Evolutionary conservation across 2,329 filamentous ascomycete genomes (phyloP), one percentile per base, ranked within the genome.

Genomic region (Fusarium staphyleae): DNA sequence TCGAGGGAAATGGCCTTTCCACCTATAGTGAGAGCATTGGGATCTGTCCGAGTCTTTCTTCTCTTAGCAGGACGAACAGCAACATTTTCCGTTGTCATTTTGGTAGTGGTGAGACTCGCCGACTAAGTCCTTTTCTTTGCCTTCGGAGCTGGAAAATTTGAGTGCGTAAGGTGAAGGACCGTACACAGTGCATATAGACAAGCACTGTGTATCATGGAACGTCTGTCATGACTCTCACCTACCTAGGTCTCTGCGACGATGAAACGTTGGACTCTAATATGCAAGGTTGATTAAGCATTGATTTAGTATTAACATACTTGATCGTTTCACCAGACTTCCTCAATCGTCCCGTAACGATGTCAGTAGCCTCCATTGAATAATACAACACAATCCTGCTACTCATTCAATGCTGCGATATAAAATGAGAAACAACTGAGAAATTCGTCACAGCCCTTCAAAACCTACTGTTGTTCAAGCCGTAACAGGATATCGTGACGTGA

Each of bases 1-100:
- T 78, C 76, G 1, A 84, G 62, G 0, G 78, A 81, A 18, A 84
- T 78, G 11, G 70, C 66, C 48, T 79, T 83, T 22, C 77, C 72
- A 12, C 79, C 79, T 28, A 83, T 74, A 18, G 70, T 78, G 48
- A 83, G 60, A 5, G 77, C 66, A 41, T 77, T 72, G 2, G 66
- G 57, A 46, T 57, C 66, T 15, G 69, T 65, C 43, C 57, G 55
- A 7, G 63, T 70, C 58, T 75, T 78, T 13, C 72, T 71, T 58
- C 70, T 76, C 60, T 78, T 79, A 12, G 71, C 49, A 3, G 71
- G 68, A 33, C 62, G 69, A 15, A 55, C 53, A 36, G 65, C 43
- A 30, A 62, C 53, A 33, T 63, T 63, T 52, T 66, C 54, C 35
- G 64, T 40, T 13, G 68, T 42, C 70, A 72, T 72, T 26, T 53